Evolutionary conservation across 345 rosid species (phyloP).

Genomic region (Eucalyptus marginata): DNA sequence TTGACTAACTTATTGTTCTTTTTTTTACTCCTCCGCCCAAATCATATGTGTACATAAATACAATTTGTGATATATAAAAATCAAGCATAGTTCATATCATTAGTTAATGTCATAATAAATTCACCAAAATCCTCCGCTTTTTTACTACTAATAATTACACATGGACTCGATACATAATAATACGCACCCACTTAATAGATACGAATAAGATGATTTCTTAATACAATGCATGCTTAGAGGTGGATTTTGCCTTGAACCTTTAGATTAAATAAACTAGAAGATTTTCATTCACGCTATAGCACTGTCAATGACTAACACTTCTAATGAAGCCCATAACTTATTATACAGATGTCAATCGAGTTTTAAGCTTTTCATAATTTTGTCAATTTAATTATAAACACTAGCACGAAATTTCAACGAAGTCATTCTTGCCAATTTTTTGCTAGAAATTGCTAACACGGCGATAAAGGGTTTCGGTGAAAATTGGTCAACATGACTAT

Average conservation of each 20-base stretch:
- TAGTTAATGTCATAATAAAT: neutral
- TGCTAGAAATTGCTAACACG: no score
- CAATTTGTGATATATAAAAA: neutral
- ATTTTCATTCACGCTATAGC: neutral
- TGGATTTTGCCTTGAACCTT: neutral
- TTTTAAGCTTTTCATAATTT: neutral
- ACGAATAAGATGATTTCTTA: neutral
- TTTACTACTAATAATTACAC: neutral
- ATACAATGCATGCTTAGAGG: neutral
- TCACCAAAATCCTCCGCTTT: neutral
- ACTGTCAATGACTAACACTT: neutral
- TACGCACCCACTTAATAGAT: neutral
- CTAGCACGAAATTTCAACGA: no score
- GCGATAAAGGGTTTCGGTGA: fast-evolving
- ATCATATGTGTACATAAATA: neutral
- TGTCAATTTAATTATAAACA: no score
- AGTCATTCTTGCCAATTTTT: neutral
- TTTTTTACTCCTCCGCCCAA: neutral
- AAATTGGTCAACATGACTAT: fast-evolving
- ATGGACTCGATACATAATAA: neutral
- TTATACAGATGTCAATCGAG: fast-evolving
- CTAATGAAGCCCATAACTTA: neutral
- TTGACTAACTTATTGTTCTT: neutral
- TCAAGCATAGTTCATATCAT: neutral
- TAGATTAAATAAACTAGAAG: neutral